A percentile compares a stretch with the other conserved stretches of the same genome.
phyloP scores from a whole-genome alignment of 1,284 basidiomycete species.

The Taiwanofungus camphoratus region DNA sequence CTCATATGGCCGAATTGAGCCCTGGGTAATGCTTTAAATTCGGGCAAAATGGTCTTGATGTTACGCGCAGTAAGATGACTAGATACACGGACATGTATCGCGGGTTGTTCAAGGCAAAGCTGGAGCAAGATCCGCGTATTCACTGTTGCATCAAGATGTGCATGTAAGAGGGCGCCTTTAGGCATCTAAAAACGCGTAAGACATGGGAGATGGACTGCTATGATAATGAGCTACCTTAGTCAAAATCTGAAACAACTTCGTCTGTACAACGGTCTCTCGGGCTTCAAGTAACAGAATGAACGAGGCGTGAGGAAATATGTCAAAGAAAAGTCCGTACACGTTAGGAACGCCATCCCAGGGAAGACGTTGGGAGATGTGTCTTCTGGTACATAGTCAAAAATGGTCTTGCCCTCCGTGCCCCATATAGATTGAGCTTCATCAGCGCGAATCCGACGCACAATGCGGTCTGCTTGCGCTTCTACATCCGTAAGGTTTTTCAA shows the following conservation, averaged over 20 bases:
- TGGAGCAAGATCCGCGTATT: constrained; percentile 44
- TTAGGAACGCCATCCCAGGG: constrained; percentile 74
- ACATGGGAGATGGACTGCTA: neutral
- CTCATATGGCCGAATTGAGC: constrained; percentile 26
- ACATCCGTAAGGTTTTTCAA: constrained; percentile 27
- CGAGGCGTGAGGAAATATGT: neutral
- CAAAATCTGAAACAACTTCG: constrained; percentile 53
- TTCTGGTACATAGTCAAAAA: constrained; percentile 35
- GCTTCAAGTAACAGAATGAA: constrained; percentile 32
- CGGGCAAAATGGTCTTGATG: constrained; percentile 39
- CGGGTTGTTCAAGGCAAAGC: constrained; percentile 49
- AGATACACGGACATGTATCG: constrained; percentile 50
- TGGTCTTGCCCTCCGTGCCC: constrained; percentile 33
- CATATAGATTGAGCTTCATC: constrained; percentile 54
- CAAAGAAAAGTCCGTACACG: constrained; percentile 32
- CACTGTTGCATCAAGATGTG: constrained; percentile 66
- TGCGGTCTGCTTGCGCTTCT: constrained; percentile 49
- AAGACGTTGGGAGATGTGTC: constrained; percentile 44
- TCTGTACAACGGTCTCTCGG: constrained; percentile 50
- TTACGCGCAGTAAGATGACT: constrained; percentile 32
- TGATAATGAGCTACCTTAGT: constrained; percentile 39
- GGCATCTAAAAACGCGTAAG: constrained; percentile 45
- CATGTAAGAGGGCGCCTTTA: constrained; percentile 68
- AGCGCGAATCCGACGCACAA: constrained; percentile 47
- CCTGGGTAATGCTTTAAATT: constrained; percentile 41